Evolutionary conservation across 2,329 filamentous ascomycete species (phyloP).

Genomic region (Sporothrix sp.): DNA sequence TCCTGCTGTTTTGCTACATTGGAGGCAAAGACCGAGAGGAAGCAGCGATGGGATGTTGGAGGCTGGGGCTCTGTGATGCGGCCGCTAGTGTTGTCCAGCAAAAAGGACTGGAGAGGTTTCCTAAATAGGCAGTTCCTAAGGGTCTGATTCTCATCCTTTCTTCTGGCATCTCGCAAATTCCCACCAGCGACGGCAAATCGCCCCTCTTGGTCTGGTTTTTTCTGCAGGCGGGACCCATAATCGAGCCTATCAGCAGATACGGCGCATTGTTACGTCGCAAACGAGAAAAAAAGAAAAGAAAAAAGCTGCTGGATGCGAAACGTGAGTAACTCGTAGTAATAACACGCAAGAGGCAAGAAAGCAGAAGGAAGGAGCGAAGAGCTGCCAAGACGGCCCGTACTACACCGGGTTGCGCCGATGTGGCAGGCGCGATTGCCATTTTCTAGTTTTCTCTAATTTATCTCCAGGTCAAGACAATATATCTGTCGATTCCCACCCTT

Average conservation of each 20-base stretch:
- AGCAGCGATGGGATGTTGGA: not conserved
- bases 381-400: too few species aligned
- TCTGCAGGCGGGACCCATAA: not conserved
- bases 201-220: not conserved
- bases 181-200: not conserved
- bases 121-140: constrained; percentile 11
- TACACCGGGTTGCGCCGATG: too few species aligned
- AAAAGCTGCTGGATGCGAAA: not conserved
- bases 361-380: too few species aligned
- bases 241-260: too few species aligned
- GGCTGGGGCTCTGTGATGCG: not conserved
- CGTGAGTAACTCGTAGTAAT: too few species aligned
- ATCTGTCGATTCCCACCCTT: too few species aligned
- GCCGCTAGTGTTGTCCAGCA: constrained; percentile 1
- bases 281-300: not conserved
- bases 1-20: constrained; percentile 6
- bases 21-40: not conserved
- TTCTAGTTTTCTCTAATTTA: too few species aligned
- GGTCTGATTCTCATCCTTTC: not conserved
- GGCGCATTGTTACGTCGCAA: not conserved
- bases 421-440: too few species aligned
- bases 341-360: too few species aligned
- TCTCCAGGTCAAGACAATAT: too few species aligned
- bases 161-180: not conserved
- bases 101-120: not conserved